Conservation (phyloP, 73 alveolate species). For the Paramecium sexaurelia region DNA sequence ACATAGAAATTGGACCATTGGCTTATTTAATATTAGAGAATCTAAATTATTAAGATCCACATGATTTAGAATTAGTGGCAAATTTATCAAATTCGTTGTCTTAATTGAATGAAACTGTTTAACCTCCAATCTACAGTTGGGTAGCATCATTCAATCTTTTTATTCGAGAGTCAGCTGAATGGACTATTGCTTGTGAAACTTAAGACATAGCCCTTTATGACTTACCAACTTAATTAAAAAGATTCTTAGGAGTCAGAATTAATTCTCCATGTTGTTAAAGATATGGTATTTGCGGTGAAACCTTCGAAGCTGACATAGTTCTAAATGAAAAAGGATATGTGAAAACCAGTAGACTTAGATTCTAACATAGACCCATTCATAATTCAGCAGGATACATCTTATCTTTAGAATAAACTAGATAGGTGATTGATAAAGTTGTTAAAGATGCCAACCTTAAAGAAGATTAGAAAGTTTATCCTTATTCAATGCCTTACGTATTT, state of each 20-base stretch:
- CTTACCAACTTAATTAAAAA: constrained; percentile 83
- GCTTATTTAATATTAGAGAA: constrained; percentile 92
- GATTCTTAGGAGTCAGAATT: constrained; percentile 83
- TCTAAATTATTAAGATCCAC: constrained; percentile 79
- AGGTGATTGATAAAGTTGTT: constrained; percentile 76
- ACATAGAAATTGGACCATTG: constrained; percentile 93
- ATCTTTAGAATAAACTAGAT: constrained; percentile 85
- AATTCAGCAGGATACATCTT: constrained; percentile 72
- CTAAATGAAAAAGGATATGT: constrained; percentile 85
- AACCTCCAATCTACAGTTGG: constrained; percentile 96
- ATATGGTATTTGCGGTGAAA: constrained; percentile 96
- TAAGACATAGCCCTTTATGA: constrained; percentile 77
- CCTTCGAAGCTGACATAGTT: constrained; percentile 81
- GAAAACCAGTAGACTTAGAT: constrained; percentile 88
- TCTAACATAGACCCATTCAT: constrained; percentile 87
- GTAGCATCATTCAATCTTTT: constrained; percentile 83
- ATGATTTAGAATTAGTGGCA: constrained; percentile 75
- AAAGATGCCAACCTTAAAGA: background rate
- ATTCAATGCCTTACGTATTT: constrained; percentile 90
- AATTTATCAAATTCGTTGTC: constrained; percentile 84
- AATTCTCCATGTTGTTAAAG: constrained; percentile 85
- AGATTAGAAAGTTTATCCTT: constrained; percentile 87
- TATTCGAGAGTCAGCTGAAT: constrained; percentile 74
- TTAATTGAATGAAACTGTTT: constrained; percentile 80
- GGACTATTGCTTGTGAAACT: constrained; percentile 82